Conservation (phyloP, 2,329 filamentous ascomycete genomes). For the Aspergillus sp. region DNA sequence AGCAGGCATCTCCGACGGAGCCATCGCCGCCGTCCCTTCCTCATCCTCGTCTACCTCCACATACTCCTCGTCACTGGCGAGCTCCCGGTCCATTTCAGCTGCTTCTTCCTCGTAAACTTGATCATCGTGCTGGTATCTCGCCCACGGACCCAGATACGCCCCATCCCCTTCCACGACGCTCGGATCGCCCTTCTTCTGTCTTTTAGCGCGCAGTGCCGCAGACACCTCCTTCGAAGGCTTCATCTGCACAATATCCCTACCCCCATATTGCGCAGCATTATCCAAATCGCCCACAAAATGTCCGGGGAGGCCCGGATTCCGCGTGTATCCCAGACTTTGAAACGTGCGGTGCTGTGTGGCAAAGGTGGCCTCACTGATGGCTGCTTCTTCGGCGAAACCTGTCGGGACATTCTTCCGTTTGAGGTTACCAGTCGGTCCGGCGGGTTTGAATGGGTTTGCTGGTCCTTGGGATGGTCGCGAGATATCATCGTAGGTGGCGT, state of each 20-base stretch:
- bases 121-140: conserved; percentile 68
- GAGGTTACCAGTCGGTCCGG: conserved; percentile 44
- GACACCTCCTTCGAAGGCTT: conserved; percentile 63
- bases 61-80: conserved; percentile 73
- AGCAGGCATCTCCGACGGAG: conserved; percentile 43
- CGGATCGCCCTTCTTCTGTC: conserved; percentile 79
- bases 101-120: conserved; percentile 61
- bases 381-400: conserved; percentile 79
- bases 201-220: conserved; percentile 60
- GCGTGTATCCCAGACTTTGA: conserved; percentile 55
- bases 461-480: conserved; percentile 61
- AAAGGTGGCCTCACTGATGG: conserved; percentile 85
- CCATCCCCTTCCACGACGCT: conserved; percentile 77
- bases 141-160: conserved; percentile 93
- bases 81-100: conserved; percentile 62
- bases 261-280: conserved; percentile 39
- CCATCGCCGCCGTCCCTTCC: conserved; percentile 50
- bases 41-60: conserved; percentile 55
- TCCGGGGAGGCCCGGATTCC: conserved; percentile 39
- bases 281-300: conserved; percentile 44
- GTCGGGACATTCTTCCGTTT: conserved; percentile 81
- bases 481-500: conserved; percentile 64
- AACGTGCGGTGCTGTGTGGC: conserved; percentile 78
- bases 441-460: conserved; percentile 66
- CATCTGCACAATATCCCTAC: conserved; percentile 49